Base-by-base conservation (phyloP, 1,139 yeast species). In the Candida sanyaensis region DNA sequence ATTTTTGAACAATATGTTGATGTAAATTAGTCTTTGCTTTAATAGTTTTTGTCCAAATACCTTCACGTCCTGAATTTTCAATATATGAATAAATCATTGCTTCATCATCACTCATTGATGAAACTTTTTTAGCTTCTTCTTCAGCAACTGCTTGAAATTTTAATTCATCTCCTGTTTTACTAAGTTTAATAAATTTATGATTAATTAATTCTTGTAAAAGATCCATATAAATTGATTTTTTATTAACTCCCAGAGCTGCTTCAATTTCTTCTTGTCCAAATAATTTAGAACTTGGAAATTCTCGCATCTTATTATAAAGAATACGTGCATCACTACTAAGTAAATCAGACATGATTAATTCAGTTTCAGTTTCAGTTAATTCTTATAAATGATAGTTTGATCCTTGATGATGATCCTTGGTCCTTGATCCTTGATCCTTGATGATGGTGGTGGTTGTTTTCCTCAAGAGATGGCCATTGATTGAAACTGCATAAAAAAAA, bases 11-110 rank as follows among this genome's bases (percentile, higher is more conserved):
- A 13, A 95, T 88, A 60, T 90, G 96, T 62, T 91, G 97, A 65
- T 95, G 99, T 56, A 93, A 71, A 60, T 93, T 93, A 23, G 98
- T 89, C 61, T 88, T 86, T 17, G 95, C 90, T 63, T 90, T 90
- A 58, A 93, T 82, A 9, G 96, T 90, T 67, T 91, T 91, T 13
- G 96, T 89, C 99, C 99, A 93, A 45, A 87, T 86, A 43, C 98
- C 98, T 66, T 92, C 98, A 64, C 98, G 79, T 3, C 95, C 96
- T 6, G 96, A 81, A 0, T 96, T 96, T 61, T 89, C 96, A 55
- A 93, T 93, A 62, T 90, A 85, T 0, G 93, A 84, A 64, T 92
- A 95, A 34, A 93, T 88, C 81, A 93, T 83, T 32, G 93, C 87
- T 66, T 95, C 99, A 60, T 95, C 99, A 21, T 84, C 82, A 12